A percentile compares a stretch with the other conserved stretches of the same genome.
phyloP scores from a whole-genome alignment of 176 grass and related monocot genomes.

The Musa beccarii region DNA sequence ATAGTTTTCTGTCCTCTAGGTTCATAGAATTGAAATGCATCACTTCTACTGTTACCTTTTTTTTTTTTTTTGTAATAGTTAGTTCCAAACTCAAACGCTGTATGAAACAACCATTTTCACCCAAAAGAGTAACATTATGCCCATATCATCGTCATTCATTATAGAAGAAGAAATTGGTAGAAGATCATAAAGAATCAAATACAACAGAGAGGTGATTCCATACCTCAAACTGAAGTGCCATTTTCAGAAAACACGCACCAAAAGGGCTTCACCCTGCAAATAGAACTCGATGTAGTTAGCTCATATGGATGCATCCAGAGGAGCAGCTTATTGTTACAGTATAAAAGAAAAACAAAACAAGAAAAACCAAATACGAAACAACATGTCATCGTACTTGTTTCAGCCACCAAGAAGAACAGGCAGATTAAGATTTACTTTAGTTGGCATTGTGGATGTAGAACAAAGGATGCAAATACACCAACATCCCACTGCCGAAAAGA shows the following conservation, averaged over 20 bases:
- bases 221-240: constrained; percentile 70
- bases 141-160: no score
- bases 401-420: no score
- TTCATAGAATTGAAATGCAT: not conserved
- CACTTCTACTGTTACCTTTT: not conserved
- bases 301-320: not conserved
- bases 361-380: no score
- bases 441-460: no score
- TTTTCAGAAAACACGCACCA: not conserved
- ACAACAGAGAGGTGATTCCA: not conserved
- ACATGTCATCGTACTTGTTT: no score
- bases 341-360: not conserved
- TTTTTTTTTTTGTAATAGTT: not conserved
- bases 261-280: not conserved
- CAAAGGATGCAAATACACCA: no score
- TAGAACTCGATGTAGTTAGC: not conserved
- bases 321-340: not conserved
- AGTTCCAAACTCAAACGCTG: not conserved
- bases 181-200: not conserved
- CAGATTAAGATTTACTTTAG: no score
- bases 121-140: not conserved
- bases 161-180: not conserved
- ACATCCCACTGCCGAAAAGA: not conserved
- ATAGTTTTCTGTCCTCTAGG: not conserved
- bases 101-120: not conserved